A percentile compares a stretch with the other conserved stretches of the same genome.
Conservation (phyloP, 2,329 filamentous ascomycete species). For the Lachnellula suecica region DNA sequence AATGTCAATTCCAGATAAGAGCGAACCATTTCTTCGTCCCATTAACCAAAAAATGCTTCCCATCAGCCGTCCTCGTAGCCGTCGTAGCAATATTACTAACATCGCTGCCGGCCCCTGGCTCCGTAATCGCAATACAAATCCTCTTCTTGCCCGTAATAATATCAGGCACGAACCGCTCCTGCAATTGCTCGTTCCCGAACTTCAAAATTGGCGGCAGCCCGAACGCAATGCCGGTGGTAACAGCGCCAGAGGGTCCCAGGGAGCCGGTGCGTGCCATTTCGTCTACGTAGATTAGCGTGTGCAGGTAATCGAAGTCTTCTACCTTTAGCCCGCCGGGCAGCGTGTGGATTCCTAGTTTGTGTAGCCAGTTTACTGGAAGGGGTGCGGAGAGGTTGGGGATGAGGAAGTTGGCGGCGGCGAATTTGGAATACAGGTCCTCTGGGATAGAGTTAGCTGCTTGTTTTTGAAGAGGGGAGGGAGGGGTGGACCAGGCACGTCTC, state of each 20-base stretch:
- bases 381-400: constrained; percentile 69
- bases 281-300: constrained; percentile 68
- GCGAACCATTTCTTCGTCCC: constrained; percentile 72
- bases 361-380: constrained; percentile 57
- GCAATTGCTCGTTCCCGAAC: constrained; percentile 60
- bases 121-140: constrained; percentile 75
- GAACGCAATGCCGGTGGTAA: constrained; percentile 72
- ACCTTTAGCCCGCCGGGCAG: constrained; percentile 65
- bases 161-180: constrained; percentile 67
- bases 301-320: constrained; percentile 73
- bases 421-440: constrained; percentile 61
- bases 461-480: not conserved
- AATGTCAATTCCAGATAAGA: not conserved
- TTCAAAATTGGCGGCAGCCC: constrained; percentile 71
- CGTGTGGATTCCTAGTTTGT: not conserved
- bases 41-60: constrained; percentile 69
- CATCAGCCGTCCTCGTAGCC: constrained; percentile 59
- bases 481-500: constrained; percentile 25
- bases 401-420: constrained; percentile 66
- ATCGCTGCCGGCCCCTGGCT: constrained; percentile 72
- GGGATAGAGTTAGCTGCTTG: constrained; percentile 36
- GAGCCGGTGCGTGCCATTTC: constrained; percentile 68
- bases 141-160: constrained; percentile 65
- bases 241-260: constrained; percentile 59
- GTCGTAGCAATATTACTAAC: constrained; percentile 72